Percentiles rank a stretch among this genome's conserved stretches.
phyloP scores from a whole-genome alignment of 768 basidiomycete genomes.

The Lactarius evosmus region DNA sequence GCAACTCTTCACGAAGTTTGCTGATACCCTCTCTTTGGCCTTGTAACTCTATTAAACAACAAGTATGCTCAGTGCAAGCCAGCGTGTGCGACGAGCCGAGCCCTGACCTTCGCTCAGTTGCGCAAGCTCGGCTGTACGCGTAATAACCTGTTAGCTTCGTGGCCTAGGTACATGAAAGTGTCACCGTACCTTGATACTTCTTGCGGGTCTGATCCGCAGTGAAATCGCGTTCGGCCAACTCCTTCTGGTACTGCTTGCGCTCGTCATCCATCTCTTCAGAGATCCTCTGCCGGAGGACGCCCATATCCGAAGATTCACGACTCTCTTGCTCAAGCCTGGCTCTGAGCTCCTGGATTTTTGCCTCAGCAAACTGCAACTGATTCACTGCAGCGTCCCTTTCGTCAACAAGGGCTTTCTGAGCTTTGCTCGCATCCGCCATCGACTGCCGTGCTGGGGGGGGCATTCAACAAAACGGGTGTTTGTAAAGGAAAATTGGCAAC shows the following conservation, averaged over 20 bases:
- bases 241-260: conserved; percentile 73
- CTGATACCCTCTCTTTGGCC: conserved; percentile 74
- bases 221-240: conserved; percentile 77
- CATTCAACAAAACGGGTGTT: neutral
- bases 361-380: conserved; percentile 48
- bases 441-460: conserved; percentile 51
- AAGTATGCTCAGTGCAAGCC: neutral
- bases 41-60: conserved; percentile 55
- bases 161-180: neutral
- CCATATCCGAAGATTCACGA: conserved; percentile 64
- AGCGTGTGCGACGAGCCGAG: neutral
- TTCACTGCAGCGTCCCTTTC: conserved; percentile 54
- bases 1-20: conserved; percentile 74
- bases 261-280: conserved; percentile 76
- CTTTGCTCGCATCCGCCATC: conserved; percentile 59
- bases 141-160: neutral
- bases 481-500: conserved; percentile 19
- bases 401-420: conserved; percentile 46
- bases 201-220: conserved; percentile 76
- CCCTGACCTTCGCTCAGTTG: conserved; percentile 71
- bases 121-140: conserved; percentile 62
- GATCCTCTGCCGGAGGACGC: conserved; percentile 61
- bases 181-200: conserved; percentile 73
- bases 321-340: conserved; percentile 62
- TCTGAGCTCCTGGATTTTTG: conserved; percentile 56